Evolutionary conservation across 2,329 filamentous ascomycete genomes (phyloP), one percentile per base, ranked within the genome.

Genomic region (Fusarium sp.): DNA sequence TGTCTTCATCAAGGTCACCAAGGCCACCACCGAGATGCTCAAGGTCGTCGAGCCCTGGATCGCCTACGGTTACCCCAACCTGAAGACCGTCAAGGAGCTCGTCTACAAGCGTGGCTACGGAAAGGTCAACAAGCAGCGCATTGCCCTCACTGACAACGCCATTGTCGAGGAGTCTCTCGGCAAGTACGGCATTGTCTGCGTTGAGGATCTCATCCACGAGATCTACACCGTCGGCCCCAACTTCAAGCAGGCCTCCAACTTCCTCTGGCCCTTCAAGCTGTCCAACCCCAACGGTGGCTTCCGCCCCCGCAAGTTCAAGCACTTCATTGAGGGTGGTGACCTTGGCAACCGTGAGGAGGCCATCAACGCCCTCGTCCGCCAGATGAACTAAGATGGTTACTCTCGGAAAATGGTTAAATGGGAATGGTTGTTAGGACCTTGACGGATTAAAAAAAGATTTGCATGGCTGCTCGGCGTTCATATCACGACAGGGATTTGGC

Each of bases 191-290:
- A 98, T 99, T 83, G 94, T 99, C 89, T 99, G 96, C 85, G 94
- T 98, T 86, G 96, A 99, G 90, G 96, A 99, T 88, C 89, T 99
- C 79, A 95, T 99, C 87, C 96, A 99, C 91, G 96, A 99, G 91
- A 98, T 97, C 89, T 96, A 92, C 91, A 97, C 95, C 69, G 96
- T 98, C 79, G 96, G 96, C 84, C 96, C 96, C 89, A 98, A 98
- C 92, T 97, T 96, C 93, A 98, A 98, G 93, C 95, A 98, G 90
- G 95, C 94, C 82, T 91, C 92, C 89, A 99, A 98, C 93, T 98
- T 98, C 92, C 89, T 98, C 79, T 99, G 96, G 96, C 96, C 96
- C 84, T 99, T 99, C 92, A 98, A 99, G 93, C 93, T 99, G 79
- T 95, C 92, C 91, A 98, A 97, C 92, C 96, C 96, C 84, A 98